Percentiles rank a stretch among this genome's conserved stretches.
phyloP scores from a whole-genome alignment of 441 rosid species.

The Aleurites moluccanus region DNA sequence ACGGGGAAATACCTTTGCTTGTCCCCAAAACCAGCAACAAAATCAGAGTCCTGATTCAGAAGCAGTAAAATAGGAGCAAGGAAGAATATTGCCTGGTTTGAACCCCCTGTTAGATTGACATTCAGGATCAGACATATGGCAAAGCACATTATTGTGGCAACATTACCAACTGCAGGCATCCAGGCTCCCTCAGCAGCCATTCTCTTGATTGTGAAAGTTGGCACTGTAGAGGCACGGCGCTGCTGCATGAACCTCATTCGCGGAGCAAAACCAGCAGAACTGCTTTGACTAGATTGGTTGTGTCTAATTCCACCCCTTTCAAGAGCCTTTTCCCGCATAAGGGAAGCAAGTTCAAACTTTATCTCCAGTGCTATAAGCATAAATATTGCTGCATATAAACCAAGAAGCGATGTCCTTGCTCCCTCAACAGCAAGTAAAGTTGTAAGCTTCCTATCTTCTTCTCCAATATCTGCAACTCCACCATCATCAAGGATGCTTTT shows the following conservation, averaged over 20 bases:
- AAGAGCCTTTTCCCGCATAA: conserved; percentile 76
- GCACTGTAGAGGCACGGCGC: conserved; percentile 68
- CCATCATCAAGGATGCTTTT: conserved; percentile 57
- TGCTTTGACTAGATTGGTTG: conserved; percentile 53
- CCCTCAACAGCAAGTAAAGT: conserved; percentile 93
- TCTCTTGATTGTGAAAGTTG: conserved; percentile 80
- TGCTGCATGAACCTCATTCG: conserved; percentile 97
- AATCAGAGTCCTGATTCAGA: conserved; percentile 96
- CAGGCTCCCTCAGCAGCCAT: conserved; percentile 97
- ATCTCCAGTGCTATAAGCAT: conserved; percentile 96
- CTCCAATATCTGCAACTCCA: conserved; percentile 54
- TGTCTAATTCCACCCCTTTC: conserved; percentile 72
- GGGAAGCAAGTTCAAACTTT: conserved; percentile 89
- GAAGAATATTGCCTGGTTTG: conserved; percentile 93
- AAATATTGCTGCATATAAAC: conserved; percentile 91
- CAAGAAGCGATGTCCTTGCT: conserved; percentile 96
- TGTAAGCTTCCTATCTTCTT: conserved; percentile 77
- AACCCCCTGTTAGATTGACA: conserved; percentile 83
- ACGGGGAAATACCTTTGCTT: conserved; percentile 99
- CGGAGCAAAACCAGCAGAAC: conserved; percentile 53
- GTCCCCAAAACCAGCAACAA: conserved; percentile 94
- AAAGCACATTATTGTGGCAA: conserved; percentile 92
- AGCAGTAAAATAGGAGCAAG: conserved; percentile 92
- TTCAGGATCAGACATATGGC: conserved; percentile 93
- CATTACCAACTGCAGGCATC: conserved; percentile 98